phyloP scores from a whole-genome alignment of 371 early-diverging fungal species.

The Entomophthora muscae region DNA sequence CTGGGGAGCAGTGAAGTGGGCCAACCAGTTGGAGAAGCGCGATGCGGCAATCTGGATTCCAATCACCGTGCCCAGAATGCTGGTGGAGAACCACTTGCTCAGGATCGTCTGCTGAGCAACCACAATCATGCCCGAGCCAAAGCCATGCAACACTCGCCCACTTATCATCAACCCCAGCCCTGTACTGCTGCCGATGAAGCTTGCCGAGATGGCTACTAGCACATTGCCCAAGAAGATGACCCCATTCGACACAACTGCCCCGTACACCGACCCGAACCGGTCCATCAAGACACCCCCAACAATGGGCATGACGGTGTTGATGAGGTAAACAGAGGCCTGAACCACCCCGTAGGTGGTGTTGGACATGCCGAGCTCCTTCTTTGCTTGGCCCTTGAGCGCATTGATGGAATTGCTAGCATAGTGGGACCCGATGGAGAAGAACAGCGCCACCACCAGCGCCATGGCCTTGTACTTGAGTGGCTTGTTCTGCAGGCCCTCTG shows the following conservation, averaged over 20 bases:
- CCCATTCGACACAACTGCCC: too few relatives aligned
- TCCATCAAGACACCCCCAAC: conserved; percentile 15
- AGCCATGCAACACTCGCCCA: not conserved
- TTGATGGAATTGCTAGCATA: conserved; percentile 8
- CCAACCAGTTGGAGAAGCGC: conserved; percentile 25
- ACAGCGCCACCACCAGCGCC: too few relatives aligned
- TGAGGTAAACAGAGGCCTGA: conserved; percentile 22
- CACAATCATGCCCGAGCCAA: not conserved
- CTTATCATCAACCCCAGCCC: too few relatives aligned
- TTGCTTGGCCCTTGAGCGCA: conserved; percentile 7
- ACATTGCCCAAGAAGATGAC: too few relatives aligned
- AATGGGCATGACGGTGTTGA: conserved; percentile 31
- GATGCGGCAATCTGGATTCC: conserved; percentile 30
- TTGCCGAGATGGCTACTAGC: too few relatives aligned
- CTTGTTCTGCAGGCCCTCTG: too few relatives aligned
- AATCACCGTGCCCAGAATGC: conserved; percentile 17
- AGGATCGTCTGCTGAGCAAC: not conserved
- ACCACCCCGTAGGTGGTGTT: conserved; percentile 31
- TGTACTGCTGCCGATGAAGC: too few relatives aligned
- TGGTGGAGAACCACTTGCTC: not conserved
- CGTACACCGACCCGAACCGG: conserved; percentile 8
- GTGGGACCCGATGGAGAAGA: conserved; percentile 10
- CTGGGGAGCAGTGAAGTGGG: conserved; percentile 11
- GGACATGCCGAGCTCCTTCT: conserved; percentile 10
- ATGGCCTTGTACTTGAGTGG: too few relatives aligned